Evolutionary conservation across 345 rosid genomes (phyloP).

Genomic region (Pugionium cornutum): DNA sequence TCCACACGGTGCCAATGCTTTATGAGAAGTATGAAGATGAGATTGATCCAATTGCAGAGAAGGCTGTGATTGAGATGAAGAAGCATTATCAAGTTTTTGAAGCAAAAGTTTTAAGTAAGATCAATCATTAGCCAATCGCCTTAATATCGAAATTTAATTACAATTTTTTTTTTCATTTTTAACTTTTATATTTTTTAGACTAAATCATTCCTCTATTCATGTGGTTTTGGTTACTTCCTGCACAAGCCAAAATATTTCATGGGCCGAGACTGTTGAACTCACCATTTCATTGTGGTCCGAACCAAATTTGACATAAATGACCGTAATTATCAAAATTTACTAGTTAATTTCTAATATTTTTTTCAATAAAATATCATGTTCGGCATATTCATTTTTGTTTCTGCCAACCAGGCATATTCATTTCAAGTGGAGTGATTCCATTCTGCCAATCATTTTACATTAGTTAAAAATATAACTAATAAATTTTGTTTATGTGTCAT

Average conservation of each 20-base stretch:
- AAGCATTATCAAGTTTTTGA: slow-evolving; percentile 65
- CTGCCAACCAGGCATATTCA: too few species aligned
- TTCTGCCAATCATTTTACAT: too few species aligned
- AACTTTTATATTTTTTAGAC: too few species aligned
- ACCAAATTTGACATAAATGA: too few species aligned
- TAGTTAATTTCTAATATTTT: too few species aligned
- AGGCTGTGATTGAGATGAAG: slow-evolving; percentile 57
- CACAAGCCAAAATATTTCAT: slow-evolving; percentile 15
- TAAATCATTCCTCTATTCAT: slow-evolving; percentile 8
- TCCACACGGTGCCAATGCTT: slow-evolving; percentile 67
- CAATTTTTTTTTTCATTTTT: neutral
- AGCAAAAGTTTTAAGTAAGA: slow-evolving; percentile 63
- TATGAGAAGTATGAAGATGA: slow-evolving; percentile 85
- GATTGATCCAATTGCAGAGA: slow-evolving; percentile 79
- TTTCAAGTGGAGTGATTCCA: too few species aligned
- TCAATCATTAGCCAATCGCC: slow-evolving; percentile 38
- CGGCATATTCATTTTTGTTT: too few species aligned
- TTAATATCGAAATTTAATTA: slow-evolving; percentile 9
- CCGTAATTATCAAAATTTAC: too few species aligned
- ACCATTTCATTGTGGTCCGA: too few species aligned
- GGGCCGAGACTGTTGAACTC: neutral
- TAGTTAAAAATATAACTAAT: too few species aligned
- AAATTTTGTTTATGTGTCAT: too few species aligned
- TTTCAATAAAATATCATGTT: too few species aligned
- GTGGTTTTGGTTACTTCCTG: slow-evolving; percentile 30